Evolutionary conservation across 1,284 basidiomycete species (phyloP), one percentile per base, ranked within the genome.

Genomic region (Leccinum cinnamomeum): DNA sequence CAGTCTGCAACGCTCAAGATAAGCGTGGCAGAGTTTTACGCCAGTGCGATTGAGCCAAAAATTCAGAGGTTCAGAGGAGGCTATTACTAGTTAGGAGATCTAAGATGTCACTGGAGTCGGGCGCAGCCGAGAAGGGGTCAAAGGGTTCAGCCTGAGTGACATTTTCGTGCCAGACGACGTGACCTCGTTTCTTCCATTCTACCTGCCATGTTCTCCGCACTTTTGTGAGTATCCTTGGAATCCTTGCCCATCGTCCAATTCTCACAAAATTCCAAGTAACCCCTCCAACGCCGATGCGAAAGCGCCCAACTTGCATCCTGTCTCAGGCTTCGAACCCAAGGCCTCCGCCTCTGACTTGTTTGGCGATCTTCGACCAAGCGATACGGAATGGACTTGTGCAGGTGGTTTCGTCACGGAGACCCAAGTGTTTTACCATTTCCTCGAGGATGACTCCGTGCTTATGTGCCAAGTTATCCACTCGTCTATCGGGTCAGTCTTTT

Each of bases 381-480:
- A 96, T 74, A 84, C 86, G 48, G 88, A 92, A 71, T 98, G 95
- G 95, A 77, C 86, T 46, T 94, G 92, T 76, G 81, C 87, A 3
- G 84, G 85, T 68, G 94, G 95, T 1, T 97, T 98, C 75, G 85
- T 88, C 53, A 92, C 95, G 2, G 97, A 99, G 78, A 98, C 97
- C 0, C 94, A 98, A 76, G 84, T 79, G 0, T 99, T 90, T 80
- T 99, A 99, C 78, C 82, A 89, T 41, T 83, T 92, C 67, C 82
- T 94, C 12, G 85, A 89, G 46, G 93, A 97, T 81, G 96, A 96
- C 5, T 86, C 85, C 25, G 84, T 88, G 60, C 68, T 97, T 65
- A 92, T 94, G 85, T 89, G 86, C 70, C 97, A 99, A 79, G 85
- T 99, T 65, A 98, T 99, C 72, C 95, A 98, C 82, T 97, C 95